Evolutionary conservation across 1,284 basidiomycete genomes (phyloP), one percentile per base, ranked within the genome.

Genomic region (Wolfiporia cocos): DNA sequence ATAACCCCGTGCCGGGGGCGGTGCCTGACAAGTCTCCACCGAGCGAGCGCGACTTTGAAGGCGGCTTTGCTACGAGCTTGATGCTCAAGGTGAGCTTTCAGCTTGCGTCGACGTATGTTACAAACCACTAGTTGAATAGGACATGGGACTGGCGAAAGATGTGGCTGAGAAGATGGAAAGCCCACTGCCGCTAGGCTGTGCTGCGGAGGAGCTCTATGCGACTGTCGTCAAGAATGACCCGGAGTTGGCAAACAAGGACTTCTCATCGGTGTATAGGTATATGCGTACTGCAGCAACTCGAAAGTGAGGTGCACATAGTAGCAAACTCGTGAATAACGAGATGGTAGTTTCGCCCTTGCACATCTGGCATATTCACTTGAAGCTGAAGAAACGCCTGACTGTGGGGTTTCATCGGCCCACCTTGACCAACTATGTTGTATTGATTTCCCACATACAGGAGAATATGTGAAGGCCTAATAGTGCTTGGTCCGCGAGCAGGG

Each of bases 1-100:
- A 95, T 67, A 94, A 94, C 56, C 92, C 92, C 3, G 89, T 90
- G 23, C 86, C 83, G 7, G 73, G 71, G 12, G 81, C 90, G 10
- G 62, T 92, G 38, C 73, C 76, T 7, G 80, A 73, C 41, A 79
- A 81, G 57, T 74, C 77, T 5, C 84, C 90, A 5, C 92, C 92
- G 0, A 90, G 88, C 51, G 87, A 91, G 60, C 71, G 85, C 18
- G 77, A 81, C 37, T 95, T 87, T 51, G 81, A 90, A 48, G 90
- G 85, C 15, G 88, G 87, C 2, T 92, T 92, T 62, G 82, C 86
- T 14, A 86, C 84, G n/a, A 70, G 72, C 6, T 67, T 92, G 30
- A 92, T 92, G 87, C 65, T 89, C 41, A 92, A 92, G 76, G 87
- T 84, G 37, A 9, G 49, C 36, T 20, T 14, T 12, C 17, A 14